Conservation (phyloP, 1,284 basidiomycete species). For the Stygiomarasmius scandens region DNA sequence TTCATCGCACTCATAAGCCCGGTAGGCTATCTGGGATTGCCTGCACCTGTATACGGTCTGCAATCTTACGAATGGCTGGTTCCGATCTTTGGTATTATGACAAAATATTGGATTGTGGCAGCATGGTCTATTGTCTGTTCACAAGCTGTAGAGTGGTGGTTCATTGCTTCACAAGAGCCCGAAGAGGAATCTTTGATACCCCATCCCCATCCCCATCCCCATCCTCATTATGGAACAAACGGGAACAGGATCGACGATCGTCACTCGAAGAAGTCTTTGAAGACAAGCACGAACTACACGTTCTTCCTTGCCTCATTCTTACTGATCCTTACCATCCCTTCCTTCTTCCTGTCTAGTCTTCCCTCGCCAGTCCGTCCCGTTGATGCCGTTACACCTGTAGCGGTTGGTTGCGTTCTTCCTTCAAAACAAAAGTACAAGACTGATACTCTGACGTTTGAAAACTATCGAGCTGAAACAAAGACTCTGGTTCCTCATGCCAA, state of each 20-base stretch:
- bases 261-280: slow-evolving; percentile 5
- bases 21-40: slow-evolving; percentile 68
- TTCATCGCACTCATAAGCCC: slow-evolving; percentile 55
- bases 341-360: slow-evolving; percentile 43
- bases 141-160: slow-evolving; percentile 54
- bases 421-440: slow-evolving; percentile 41
- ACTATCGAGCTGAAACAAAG: slow-evolving; percentile 60
- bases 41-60: slow-evolving; percentile 60
- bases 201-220: slow-evolving; percentile 1
- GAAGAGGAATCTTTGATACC: slow-evolving; percentile 26
- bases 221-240: background rate
- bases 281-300: slow-evolving; percentile 9
- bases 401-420: slow-evolving; percentile 68
- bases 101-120: slow-evolving; percentile 69
- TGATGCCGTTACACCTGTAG: slow-evolving; percentile 51
- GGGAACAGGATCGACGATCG: background rate
- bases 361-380: slow-evolving; percentile 46
- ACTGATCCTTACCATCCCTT: slow-evolving; percentile 55
- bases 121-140: slow-evolving; percentile 72
- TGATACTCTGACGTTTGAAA: slow-evolving; percentile 47
- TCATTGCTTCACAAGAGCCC: slow-evolving; percentile 45
- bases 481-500: slow-evolving; percentile 47
- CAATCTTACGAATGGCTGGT: slow-evolving; percentile 66
- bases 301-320: slow-evolving; percentile 45
- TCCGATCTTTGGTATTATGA: slow-evolving; percentile 55